Conservation (phyloP, 2,329 filamentous ascomycete genomes). For the Colletotrichum sp. region DNA sequence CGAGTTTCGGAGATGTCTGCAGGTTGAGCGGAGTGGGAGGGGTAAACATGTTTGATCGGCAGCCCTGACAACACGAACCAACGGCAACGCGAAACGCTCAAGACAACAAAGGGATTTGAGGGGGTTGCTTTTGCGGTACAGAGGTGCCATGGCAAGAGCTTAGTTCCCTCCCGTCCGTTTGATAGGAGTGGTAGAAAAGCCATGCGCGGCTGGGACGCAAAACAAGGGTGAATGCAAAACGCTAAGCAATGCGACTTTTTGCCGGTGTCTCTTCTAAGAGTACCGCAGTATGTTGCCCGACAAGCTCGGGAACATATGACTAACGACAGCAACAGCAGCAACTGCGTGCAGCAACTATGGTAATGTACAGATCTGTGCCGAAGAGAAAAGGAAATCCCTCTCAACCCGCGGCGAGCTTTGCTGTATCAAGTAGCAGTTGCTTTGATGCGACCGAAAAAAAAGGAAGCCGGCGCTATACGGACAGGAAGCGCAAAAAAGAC, state of each 20-base stretch:
- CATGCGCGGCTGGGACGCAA: constrained; percentile 22
- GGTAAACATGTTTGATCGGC: constrained; percentile 21
- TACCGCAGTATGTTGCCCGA: constrained; percentile 13
- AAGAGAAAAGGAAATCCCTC: constrained; percentile 36
- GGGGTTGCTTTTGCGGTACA: constrained; percentile 14
- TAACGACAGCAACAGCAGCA: constrained; percentile 40
- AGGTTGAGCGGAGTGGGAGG: constrained; percentile 13
- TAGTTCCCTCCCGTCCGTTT: background rate
- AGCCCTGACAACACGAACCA: constrained; percentile 6
- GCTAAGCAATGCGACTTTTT: constrained; percentile 25
- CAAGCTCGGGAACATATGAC: constrained; percentile 16
- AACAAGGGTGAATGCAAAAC: constrained; percentile 21
- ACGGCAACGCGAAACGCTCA: constrained; percentile 15
- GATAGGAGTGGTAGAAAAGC: background rate
- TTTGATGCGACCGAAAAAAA: constrained; percentile 35
- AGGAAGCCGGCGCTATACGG: constrained; percentile 19
- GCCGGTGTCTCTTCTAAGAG: constrained; percentile 23
- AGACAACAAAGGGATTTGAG: constrained; percentile 6
- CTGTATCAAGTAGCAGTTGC: constrained; percentile 40
- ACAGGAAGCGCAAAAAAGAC: constrained; percentile 22
- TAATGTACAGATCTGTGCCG: constrained; percentile 61
- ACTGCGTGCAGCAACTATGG: constrained; percentile 48
- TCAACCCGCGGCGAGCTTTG: constrained; percentile 40
- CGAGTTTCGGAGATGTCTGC: constrained; percentile 4
- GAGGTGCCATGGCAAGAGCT: constrained; percentile 4